Conservation (phyloP, 2,329 filamentous ascomycete genomes). For the Gliomastix tumulicola region DNA sequence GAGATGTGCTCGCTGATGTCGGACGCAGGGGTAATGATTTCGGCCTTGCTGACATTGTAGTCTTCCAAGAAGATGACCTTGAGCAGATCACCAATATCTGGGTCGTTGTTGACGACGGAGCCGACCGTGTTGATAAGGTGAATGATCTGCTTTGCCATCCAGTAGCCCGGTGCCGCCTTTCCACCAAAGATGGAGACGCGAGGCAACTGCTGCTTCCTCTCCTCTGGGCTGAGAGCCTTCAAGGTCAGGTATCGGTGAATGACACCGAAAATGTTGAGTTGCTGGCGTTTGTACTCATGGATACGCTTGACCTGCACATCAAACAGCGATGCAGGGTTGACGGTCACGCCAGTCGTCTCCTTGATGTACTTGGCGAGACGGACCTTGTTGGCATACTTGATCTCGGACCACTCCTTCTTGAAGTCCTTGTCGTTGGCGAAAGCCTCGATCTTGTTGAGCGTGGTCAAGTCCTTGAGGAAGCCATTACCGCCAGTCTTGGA, state of each 20-base stretch:
- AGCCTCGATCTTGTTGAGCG: conserved; percentile 79
- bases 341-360: conserved; percentile 66
- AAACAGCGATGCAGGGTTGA: conserved; percentile 85
- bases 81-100: conserved; percentile 84
- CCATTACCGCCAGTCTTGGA: conserved; percentile 77
- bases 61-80: conserved; percentile 98
- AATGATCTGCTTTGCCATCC: conserved; percentile 99
- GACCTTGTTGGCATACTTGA: conserved; percentile 95
- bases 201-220: conserved; percentile 79
- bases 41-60: conserved; percentile 99
- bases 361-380: conserved; percentile 89
- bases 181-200: conserved; percentile 95
- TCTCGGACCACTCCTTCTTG: conserved; percentile 90
- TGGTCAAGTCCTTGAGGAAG: conserved; percentile 85
- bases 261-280: conserved; percentile 97
- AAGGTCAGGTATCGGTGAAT: conserved; percentile 90
- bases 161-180: conserved; percentile 96
- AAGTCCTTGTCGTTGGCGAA: conserved; percentile 81
- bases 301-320: conserved; percentile 99
- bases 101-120: conserved; percentile 83
- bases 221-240: conserved; percentile 76
- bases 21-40: conserved; percentile 90
- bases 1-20: conserved; percentile 99
- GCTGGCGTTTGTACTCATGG: conserved; percentile 98
- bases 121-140: conserved; percentile 93